Conservation (phyloP, 2,329 filamentous ascomycete genomes). For the Aspergillus oerlinghausenensis region DNA sequence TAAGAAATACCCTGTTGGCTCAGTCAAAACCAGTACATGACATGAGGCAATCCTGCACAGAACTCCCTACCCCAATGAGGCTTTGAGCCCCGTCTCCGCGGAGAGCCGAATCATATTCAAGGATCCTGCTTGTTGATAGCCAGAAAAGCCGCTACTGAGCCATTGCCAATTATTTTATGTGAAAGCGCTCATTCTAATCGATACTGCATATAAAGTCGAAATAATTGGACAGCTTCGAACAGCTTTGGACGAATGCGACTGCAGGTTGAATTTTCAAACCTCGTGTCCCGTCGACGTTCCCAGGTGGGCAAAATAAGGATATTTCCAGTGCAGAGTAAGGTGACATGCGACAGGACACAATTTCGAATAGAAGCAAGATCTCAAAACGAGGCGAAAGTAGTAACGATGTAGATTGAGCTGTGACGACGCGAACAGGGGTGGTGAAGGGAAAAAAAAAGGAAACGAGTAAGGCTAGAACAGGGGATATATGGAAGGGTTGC, state of each 20-base stretch:
- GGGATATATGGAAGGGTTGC: conserved; percentile 9
- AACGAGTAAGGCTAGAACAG: not conserved
- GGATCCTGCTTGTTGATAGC: conserved; percentile 8
- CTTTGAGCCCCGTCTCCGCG: conserved; percentile 27
- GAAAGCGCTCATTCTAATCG: not conserved
- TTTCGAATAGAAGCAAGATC: not conserved
- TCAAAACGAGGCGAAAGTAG: not conserved
- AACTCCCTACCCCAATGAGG: conserved; percentile 29
- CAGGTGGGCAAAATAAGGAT: not conserved
- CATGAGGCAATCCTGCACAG: not conserved
- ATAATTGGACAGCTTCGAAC: not conserved
- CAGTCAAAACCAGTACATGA: conserved; percentile 14
- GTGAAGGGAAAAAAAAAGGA: not conserved
- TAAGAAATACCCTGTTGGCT: conserved; percentile 24
- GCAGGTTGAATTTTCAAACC: not conserved
- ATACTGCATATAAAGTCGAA: not conserved
- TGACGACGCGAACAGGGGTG: not conserved
- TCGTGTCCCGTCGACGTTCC: not conserved
- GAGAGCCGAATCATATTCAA: conserved; percentile 25
- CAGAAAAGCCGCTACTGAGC: conserved; percentile 10
- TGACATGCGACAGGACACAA: not conserved
- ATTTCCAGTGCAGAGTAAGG: not conserved
- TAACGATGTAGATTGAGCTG: not conserved
- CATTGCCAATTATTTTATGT: not conserved
- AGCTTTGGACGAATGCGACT: not conserved